Conservation (phyloP, 495 filamentous ascomycete species). For the Parathielavia hyrcaniae region DNA sequence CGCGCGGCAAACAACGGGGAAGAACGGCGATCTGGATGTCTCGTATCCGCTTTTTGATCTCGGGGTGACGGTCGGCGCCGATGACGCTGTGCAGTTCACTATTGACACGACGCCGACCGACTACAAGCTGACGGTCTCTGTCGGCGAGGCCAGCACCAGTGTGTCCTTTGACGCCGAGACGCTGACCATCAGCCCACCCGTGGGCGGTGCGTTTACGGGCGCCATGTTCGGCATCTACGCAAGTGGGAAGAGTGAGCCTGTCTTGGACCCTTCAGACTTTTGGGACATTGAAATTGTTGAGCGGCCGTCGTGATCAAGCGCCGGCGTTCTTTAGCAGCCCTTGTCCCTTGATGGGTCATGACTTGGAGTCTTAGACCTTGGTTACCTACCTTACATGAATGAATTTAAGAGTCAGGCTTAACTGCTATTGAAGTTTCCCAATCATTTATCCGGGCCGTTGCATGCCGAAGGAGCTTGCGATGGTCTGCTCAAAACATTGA, state of each 20-base stretch:
- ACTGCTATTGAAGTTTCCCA: background rate
- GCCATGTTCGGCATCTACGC: background rate
- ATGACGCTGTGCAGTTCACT: background rate
- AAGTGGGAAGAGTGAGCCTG: background rate
- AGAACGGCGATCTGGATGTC: background rate
- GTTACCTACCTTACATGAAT: too few species aligned
- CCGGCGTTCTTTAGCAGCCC: too few species aligned
- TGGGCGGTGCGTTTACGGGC: background rate
- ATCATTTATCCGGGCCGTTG: background rate
- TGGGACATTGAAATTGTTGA: slow-evolving; percentile 1
- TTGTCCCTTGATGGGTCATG: too few species aligned
- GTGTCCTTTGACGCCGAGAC: background rate
- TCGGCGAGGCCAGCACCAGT: background rate
- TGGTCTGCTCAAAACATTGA: background rate
- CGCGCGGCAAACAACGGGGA: background rate
- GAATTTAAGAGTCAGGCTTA: too few species aligned
- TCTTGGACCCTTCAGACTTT: background rate
- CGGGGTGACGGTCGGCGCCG: background rate
- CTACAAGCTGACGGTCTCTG: background rate
- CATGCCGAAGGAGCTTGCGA: background rate
- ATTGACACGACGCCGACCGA: background rate
- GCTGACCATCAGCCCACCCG: background rate
- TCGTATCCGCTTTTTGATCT: background rate
- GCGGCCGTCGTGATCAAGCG: background rate
- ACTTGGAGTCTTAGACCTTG: too few species aligned